A percentile compares a stretch with the other conserved stretches of the same genome.
Evolutionary conservation across 371 early-diverging fungal genomes (phyloP).

Genomic region (Syncephalastrum monosporum): DNA sequence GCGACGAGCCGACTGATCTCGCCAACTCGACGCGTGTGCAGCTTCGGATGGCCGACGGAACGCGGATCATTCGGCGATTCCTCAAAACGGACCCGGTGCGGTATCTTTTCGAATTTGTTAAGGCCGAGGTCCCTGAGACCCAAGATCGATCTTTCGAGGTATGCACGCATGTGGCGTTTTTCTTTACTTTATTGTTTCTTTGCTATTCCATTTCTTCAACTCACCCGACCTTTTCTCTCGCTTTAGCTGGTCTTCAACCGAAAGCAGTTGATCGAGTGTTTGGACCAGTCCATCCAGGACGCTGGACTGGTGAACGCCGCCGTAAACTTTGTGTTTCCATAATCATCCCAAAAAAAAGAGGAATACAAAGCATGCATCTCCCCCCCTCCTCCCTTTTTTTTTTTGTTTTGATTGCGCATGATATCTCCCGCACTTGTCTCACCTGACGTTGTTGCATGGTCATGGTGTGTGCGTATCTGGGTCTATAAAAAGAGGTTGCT

Average conservation of each 20-base stretch:
- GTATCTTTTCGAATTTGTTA: slow-evolving; percentile 68
- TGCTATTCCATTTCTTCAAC: background rate
- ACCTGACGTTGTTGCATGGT: too few species aligned
- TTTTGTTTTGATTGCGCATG: too few species aligned
- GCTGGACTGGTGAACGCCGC: slow-evolving; percentile 69
- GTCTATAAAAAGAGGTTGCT: too few species aligned
- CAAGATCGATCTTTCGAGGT: slow-evolving; percentile 71
- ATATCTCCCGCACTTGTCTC: too few species aligned
- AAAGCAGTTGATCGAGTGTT: slow-evolving; percentile 55
- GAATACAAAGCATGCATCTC: slow-evolving; percentile 3
- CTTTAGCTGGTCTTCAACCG: slow-evolving; percentile 62
- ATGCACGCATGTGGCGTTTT: slow-evolving; percentile 1
- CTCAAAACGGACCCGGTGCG: slow-evolving; percentile 63
- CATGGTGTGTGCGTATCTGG: too few species aligned
- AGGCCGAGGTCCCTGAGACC: slow-evolving; percentile 63
- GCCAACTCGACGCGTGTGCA: slow-evolving; percentile 67
- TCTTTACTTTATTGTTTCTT: slow-evolving; percentile 1
- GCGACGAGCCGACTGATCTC: slow-evolving; percentile 53
- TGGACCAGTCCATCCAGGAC: slow-evolving; percentile 64
- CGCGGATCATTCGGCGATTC: slow-evolving; percentile 64
- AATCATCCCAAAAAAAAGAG: slow-evolving; percentile 26
- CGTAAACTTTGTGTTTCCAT: slow-evolving; percentile 37
- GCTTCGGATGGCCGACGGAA: slow-evolving; percentile 70
- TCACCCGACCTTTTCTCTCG: slow-evolving; percentile 1
- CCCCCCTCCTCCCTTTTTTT: too few species aligned